phyloP scores from a whole-genome alignment of 352 stramenopile genomes.

The Globisporangium lucens region DNA sequence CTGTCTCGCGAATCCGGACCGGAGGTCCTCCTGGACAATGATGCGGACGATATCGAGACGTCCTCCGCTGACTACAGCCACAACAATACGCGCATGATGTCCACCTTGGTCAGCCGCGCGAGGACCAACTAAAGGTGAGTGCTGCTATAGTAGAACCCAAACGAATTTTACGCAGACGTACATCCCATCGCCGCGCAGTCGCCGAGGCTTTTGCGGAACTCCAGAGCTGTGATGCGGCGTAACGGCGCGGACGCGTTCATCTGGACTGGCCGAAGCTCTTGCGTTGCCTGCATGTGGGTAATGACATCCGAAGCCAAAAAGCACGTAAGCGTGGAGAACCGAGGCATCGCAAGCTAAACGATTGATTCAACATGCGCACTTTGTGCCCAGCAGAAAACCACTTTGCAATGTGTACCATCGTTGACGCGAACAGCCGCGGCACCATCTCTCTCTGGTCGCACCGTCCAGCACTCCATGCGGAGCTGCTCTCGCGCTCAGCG shows the following conservation, averaged over 20 bases:
- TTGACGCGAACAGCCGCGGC: constrained; percentile 23
- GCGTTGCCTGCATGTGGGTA: background rate
- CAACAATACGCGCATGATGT: background rate
- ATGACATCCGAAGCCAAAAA: background rate
- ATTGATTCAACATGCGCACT: background rate
- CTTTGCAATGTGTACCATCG: constrained; percentile 4
- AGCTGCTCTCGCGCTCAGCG: constrained; percentile 31
- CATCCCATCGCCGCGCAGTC: constrained; percentile 37
- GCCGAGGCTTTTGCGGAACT: constrained; percentile 22
- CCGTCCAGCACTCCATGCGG: constrained; percentile 24
- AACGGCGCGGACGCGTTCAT: background rate
- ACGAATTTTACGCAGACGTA: constrained; percentile 17
- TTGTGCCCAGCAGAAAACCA: background rate
- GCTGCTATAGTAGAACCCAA: background rate
- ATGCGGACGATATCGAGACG: constrained; percentile 14
- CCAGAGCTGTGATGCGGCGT: constrained; percentile 30
- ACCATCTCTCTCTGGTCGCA: constrained; percentile 26
- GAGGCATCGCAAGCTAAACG: background rate
- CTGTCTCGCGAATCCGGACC: constrained; percentile 4
- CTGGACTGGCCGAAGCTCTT: constrained; percentile 5
- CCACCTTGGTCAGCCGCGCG: background rate
- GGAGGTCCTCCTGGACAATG: background rate
- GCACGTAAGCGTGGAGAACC: background rate
- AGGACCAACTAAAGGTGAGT: background rate
- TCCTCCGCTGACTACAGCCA: constrained; percentile 4